Evolutionary conservation across 2,329 filamentous ascomycete species (phyloP).

Genomic region (Epichloe glyceriae): DNA sequence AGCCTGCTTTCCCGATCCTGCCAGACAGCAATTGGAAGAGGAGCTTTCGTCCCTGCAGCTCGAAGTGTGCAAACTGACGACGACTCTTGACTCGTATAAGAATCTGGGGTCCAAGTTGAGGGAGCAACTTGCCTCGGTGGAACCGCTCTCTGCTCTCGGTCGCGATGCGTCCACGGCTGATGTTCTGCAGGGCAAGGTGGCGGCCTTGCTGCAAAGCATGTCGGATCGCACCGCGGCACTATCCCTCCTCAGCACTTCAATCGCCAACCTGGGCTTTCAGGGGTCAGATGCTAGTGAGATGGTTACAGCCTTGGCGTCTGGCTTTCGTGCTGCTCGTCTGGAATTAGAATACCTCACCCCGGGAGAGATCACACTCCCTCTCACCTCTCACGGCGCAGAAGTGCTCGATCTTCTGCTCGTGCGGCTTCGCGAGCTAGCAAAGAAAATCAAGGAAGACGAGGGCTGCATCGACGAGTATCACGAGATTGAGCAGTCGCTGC

Average conservation of each 20-base stretch:
- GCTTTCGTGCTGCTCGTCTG: slow-evolving; percentile 43
- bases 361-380: slow-evolving; percentile 40
- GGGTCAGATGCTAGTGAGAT: slow-evolving; percentile 35
- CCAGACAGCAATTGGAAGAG: slow-evolving; percentile 29
- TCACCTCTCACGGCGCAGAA: slow-evolving; percentile 38
- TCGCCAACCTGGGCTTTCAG: slow-evolving; percentile 37
- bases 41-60: slow-evolving; percentile 35
- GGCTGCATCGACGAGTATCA: slow-evolving; percentile 48
- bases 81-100: slow-evolving; percentile 34
- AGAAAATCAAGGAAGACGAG: slow-evolving; percentile 34
- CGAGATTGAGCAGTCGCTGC: slow-evolving; percentile 39
- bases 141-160: slow-evolving; percentile 3
- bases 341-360: slow-evolving; percentile 51
- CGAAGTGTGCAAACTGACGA: slow-evolving; percentile 34
- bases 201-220: slow-evolving; percentile 29
- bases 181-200: slow-evolving; percentile 29
- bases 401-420: slow-evolving; percentile 42
- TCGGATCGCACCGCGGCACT: slow-evolving; percentile 37
- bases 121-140: slow-evolving; percentile 18
- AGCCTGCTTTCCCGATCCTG: slow-evolving; percentile 26
- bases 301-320: slow-evolving; percentile 30
- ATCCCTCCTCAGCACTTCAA: slow-evolving; percentile 28
- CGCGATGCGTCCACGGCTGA: slow-evolving; percentile 11
- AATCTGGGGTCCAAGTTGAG: slow-evolving; percentile 25
- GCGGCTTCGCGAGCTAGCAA: slow-evolving; percentile 35